Percentiles rank a stretch among this genome's conserved stretches.
Conservation (phyloP, 2,329 filamentous ascomycete species). For the Tympanopsis confertula region DNA sequence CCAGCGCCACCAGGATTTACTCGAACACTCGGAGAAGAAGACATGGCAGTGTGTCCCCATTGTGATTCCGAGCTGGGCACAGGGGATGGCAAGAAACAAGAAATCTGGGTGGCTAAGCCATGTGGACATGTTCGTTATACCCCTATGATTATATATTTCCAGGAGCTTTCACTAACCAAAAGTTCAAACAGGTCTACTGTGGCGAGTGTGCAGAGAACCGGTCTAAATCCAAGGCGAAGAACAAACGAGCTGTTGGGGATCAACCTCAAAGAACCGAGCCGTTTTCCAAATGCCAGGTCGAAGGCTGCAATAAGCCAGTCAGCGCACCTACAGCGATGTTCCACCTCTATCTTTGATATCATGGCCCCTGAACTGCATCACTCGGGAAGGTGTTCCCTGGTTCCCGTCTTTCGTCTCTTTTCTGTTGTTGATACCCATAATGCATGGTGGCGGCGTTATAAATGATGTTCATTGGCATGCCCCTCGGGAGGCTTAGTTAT, state of each 20-base stretch:
- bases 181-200: neutral
- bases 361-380: too few species aligned
- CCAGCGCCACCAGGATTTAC: constrained; percentile 43
- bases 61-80: constrained; percentile 47
- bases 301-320: neutral
- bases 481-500: too few species aligned
- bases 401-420: too few species aligned
- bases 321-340: neutral
- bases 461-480: too few species aligned
- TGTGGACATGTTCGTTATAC: constrained; percentile 47
- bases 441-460: too few species aligned
- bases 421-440: too few species aligned
- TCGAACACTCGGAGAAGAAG: constrained; percentile 39
- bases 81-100: constrained; percentile 37
- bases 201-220: neutral
- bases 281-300: neutral
- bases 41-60: constrained; percentile 47
- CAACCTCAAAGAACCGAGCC: neutral
- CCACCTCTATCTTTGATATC: neutral
- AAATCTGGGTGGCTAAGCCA: constrained; percentile 49
- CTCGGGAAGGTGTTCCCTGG: too few species aligned
- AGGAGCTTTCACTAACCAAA: neutral
- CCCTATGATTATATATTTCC: neutral
- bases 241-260: too few species aligned
- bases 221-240: neutral